These are phyloP conservation scores for Yamadazyma atmosphaerica DNA, from an alignment of 1,139 yeast genomes.

Conservation along the genomic window DNA sequence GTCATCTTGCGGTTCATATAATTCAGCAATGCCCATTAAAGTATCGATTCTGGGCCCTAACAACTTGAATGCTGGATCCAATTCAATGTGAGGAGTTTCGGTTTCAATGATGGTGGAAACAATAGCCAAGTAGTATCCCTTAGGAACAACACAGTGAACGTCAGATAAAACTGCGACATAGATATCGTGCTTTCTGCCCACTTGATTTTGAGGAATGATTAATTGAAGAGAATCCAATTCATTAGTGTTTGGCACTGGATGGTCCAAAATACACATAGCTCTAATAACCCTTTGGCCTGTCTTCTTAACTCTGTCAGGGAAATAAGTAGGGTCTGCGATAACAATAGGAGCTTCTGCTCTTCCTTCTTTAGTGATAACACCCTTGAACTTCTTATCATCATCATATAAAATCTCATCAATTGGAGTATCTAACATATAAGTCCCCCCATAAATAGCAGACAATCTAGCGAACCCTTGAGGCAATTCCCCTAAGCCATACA, in stretches of 20 bases:
- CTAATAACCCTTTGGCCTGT: conserved; percentile 88
- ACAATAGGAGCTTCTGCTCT: conserved; percentile 89
- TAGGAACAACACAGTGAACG: conserved; percentile 88
- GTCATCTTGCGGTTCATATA: conserved; percentile 83
- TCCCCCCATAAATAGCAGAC: conserved; percentile 97
- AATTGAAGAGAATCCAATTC: conserved; percentile 90
- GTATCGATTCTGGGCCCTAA: conserved; percentile 79
- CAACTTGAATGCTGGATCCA: conserved; percentile 92
- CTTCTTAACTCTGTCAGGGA: conserved; percentile 85
- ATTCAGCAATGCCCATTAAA: conserved; percentile 93
- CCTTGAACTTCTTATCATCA: conserved; percentile 66
- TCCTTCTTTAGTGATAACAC: conserved; percentile 90
- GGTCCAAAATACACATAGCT: conserved; percentile 91
- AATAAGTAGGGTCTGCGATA: conserved; percentile 97
- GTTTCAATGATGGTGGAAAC: conserved; percentile 95
- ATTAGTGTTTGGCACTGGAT: conserved; percentile 80
- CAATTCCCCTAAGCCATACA: conserved; percentile 94
- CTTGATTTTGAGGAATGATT: conserved; percentile 95
- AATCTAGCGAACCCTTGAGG: conserved; percentile 98
- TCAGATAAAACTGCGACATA: conserved; percentile 90
- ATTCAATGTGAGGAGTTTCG: conserved; percentile 86
- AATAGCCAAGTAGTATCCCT: conserved; percentile 89
- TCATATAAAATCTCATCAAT: conserved; percentile 83
- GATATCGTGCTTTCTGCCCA: conserved; percentile 89
- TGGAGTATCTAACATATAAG: conserved; percentile 96